Conservation (phyloP, 73 alveolate species). For the Symbiodinium pilosum region DNA sequence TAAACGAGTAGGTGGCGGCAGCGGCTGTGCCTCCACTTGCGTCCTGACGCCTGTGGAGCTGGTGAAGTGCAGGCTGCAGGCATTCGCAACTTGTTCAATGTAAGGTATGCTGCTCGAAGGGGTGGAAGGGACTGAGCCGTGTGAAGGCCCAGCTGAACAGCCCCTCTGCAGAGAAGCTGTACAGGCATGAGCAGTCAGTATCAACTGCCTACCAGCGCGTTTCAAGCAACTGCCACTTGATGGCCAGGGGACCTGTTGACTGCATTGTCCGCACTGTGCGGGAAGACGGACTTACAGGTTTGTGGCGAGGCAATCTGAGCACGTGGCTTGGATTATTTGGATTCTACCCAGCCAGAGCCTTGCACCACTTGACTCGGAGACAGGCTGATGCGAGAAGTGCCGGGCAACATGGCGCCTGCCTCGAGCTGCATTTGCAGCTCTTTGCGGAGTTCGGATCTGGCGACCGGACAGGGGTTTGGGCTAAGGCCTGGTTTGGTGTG, state of each 20-base stretch:
- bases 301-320: constrained; percentile 80
- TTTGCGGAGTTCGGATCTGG: background rate
- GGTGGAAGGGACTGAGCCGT: background rate
- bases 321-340: constrained; percentile 20
- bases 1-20: constrained; percentile 24
- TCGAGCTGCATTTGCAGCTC: background rate
- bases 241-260: constrained; percentile 27
- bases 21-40: constrained; percentile 76
- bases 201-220: no score
- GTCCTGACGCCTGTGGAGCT: constrained; percentile 85
- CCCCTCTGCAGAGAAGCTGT: background rate
- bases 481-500: constrained; percentile 34
- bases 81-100: no score
- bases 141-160: background rate
- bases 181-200: background rate
- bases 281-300: constrained; percentile 39
- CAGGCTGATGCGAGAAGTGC: constrained; percentile 59
- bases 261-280: constrained; percentile 80
- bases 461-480: background rate
- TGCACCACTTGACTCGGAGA: background rate
- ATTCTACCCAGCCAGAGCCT: no score
- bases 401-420: constrained; percentile 57
- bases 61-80: constrained; percentile 44
- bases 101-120: background rate
- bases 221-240: no score